phyloP scores from a whole-genome alignment of 352 stramenopile genomes.

The Pythium oligandrum region DNA sequence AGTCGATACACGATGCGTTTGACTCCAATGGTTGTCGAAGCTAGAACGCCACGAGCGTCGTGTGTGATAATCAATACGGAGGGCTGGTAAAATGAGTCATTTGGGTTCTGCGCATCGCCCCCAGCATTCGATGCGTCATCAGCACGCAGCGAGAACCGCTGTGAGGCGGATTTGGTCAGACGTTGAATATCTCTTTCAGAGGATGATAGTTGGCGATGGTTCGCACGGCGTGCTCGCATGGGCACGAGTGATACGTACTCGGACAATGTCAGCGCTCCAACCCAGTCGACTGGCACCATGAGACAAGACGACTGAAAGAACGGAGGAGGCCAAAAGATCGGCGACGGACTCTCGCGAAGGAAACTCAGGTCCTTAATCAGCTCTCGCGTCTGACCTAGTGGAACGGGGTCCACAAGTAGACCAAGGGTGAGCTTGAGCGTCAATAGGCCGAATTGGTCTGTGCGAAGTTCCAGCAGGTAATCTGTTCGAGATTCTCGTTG shows the following conservation, averaged over 20 bases:
- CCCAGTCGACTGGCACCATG: constrained; percentile 52
- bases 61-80: too few species aligned
- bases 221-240: constrained; percentile 15
- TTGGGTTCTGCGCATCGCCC: too few species aligned
- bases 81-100: too few species aligned
- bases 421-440: constrained; percentile 76
- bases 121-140: too few species aligned
- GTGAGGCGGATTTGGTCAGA: constrained; percentile 10
- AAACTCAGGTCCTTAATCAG: constrained; percentile 43
- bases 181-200: constrained; percentile 5
- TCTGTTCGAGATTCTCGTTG: constrained; percentile 47
- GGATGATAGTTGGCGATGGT: background rate
- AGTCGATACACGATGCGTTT: constrained; percentile 44
- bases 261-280: constrained; percentile 58
- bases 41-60: background rate
- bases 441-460: constrained; percentile 43
- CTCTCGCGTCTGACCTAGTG: constrained; percentile 50
- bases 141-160: constrained; percentile 6
- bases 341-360: constrained; percentile 38
- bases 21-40: constrained; percentile 15
- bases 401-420: constrained; percentile 52
- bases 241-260: constrained; percentile 65
- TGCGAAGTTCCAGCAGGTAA: constrained; percentile 65
- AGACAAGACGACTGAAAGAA: constrained; percentile 40
- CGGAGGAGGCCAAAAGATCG: constrained; percentile 58